phyloP scores from a whole-genome alignment of 164 flowering plant genomes.

The Sedum album region DNA sequence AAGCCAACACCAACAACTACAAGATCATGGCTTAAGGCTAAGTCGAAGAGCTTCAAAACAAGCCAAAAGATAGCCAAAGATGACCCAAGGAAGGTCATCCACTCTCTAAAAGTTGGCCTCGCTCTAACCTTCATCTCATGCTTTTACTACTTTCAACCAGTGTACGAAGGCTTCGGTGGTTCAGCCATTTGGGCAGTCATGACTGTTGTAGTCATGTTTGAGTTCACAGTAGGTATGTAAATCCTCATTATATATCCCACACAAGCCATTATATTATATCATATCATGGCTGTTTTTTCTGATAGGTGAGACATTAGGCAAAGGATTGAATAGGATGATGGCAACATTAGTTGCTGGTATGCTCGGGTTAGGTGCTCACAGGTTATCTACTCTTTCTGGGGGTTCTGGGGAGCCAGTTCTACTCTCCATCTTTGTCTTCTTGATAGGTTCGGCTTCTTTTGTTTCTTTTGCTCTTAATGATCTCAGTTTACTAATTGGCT shows the following conservation, averaged over 20 bases:
- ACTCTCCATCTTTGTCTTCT: slow-evolving; percentile 9
- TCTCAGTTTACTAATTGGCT: no score
- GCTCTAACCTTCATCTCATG: slow-evolving; percentile 10
- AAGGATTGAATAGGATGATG: slow-evolving; percentile 7
- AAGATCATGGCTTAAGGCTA: not conserved
- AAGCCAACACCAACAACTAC: not conserved
- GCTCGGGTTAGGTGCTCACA: slow-evolving; percentile 6
- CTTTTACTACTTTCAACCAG: slow-evolving; percentile 9
- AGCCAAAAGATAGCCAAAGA: slow-evolving; percentile 9
- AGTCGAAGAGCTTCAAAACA: slow-evolving; percentile 2
- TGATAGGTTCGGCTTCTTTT: not conserved
- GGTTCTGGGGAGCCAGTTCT: slow-evolving; percentile 6
- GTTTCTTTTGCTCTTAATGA: no score
- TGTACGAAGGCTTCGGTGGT: slow-evolving; percentile 8
- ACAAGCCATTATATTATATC: not conserved
- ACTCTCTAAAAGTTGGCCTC: slow-evolving; percentile 6
- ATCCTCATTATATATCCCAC: not conserved
- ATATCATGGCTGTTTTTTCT: not conserved
- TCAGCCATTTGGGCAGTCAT: slow-evolving; percentile 10
- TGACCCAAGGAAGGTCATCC: slow-evolving; percentile 10
- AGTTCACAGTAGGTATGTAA: slow-evolving; percentile 7
- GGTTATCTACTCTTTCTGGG: not conserved
- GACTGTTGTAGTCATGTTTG: slow-evolving; percentile 10
- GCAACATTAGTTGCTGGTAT: slow-evolving; percentile 9
- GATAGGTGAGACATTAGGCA: slow-evolving; percentile 9